Base-by-base conservation (phyloP, 2,329 filamentous ascomycete species). In the Coleophoma eucalyptorum region DNA sequence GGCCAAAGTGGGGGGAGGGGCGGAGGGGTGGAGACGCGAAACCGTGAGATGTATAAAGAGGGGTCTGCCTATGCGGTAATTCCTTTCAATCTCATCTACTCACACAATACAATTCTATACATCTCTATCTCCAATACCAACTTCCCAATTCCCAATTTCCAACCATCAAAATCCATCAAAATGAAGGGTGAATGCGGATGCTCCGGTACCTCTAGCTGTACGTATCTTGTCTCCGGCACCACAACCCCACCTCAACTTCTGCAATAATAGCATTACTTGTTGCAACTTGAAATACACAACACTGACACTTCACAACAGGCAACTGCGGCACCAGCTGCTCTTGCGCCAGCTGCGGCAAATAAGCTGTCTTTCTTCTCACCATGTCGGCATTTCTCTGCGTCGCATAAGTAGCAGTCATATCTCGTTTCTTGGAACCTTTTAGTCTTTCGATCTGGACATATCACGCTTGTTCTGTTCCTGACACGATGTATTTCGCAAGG, bases 151-250 rank as follows among this genome's bases (percentile, higher is more conserved):
- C 16, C 42, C 13, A n/a, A 26, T 5, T 4, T 5, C n/a, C 32
- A 8, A 42, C 16, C 21, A 43, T 15, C 16, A 16, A 50, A 48
- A 44, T 38, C 56, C 50, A 50, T 61, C 64, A 69, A 61, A 50
- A 69, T 69, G 66, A 67, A 67, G 65, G 65, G 64, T 55, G 65
- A 69, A 56, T 69, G 66, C 59, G 66, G 66, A 66, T 69, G 66
- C 65, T 67, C 66, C 50, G 62, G 62, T 56, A 48, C 58, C 58
- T 65, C 64, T 43, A 61, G 58, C 62, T 69, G 66, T 67, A 67
- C 57, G 65, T 63, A n/a, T n/a, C 50, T 51, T 51, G 19, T 16
- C 42, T 32, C 42, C 41, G 4, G 7, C 7, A 11, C 6, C 15
- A 43, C 41, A 8, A 20, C 42, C 16, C 21, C 20, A 15, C 2